Evolutionary conservation across 108 stramenopile species (phyloP).

Genomic region (Nannochloropsis salina): DNA sequence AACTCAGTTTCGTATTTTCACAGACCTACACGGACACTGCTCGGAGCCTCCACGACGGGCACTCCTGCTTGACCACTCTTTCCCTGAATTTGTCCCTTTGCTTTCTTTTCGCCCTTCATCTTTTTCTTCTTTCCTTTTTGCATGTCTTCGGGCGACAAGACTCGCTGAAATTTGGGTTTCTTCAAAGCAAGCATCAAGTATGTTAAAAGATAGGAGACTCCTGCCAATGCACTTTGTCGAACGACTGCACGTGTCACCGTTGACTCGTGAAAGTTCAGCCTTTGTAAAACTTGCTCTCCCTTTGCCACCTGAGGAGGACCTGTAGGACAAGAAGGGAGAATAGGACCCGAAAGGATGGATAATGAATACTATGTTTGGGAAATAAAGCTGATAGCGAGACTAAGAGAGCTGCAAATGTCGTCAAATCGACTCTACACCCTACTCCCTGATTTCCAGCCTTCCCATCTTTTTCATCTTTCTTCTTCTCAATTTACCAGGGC

Average conservation of each 20-base stretch:
- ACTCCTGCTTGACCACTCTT: neutral
- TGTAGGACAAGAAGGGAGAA: neutral
- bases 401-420: neutral
- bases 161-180: neutral
- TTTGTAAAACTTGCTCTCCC: neutral
- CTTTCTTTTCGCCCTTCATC: neutral
- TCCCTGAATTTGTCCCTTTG: neutral
- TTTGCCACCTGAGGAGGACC: neutral
- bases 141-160: neutral
- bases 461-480: neutral
- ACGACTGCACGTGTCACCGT: neutral
- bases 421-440: neutral
- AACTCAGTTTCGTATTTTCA: too few relatives aligned
- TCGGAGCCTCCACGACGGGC: neutral
- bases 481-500: neutral
- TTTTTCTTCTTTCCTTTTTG: neutral
- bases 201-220: neutral
- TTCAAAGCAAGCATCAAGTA: neutral
- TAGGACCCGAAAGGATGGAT: neutral
- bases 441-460: neutral
- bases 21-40: neutral
- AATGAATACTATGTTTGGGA: neutral
- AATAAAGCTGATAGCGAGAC: neutral
- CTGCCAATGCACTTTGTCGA: neutral
- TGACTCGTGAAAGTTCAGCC: constrained; percentile 2